These are phyloP conservation scores for Exophiala calicioides DNA, from an alignment of 2,329 filamentous ascomycete species.

Conservation along the genomic window DNA sequence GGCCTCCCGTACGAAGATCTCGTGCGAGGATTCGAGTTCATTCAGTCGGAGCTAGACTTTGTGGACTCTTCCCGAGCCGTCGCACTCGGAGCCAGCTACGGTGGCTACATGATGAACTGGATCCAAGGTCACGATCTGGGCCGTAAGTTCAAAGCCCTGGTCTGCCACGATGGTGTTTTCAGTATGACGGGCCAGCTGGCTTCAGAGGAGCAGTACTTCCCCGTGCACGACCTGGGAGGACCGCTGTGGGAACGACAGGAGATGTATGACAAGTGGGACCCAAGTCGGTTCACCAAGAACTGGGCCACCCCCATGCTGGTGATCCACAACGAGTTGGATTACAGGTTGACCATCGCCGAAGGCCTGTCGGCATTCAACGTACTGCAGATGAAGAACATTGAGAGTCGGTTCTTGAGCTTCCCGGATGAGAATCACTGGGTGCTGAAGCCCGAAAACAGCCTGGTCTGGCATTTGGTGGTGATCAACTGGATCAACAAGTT, in stretches of 20 bases:
- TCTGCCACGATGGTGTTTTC: conserved; percentile 52
- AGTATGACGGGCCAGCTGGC: conserved; percentile 47
- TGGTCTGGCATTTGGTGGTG: conserved; percentile 88
- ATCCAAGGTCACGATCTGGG: conserved; percentile 57
- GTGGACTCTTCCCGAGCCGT: conserved; percentile 57
- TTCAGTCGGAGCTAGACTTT: conserved; percentile 52
- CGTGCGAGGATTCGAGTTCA: conserved; percentile 54
- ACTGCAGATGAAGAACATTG: conserved; percentile 71
- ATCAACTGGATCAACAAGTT: conserved; percentile 71
- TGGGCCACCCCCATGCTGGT: conserved; percentile 88
- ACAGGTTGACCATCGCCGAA: conserved; percentile 81
- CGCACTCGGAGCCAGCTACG: conserved; percentile 56
- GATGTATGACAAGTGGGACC: conserved; percentile 61
- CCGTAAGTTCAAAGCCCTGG: conserved; percentile 58
- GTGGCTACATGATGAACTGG: conserved; percentile 64
- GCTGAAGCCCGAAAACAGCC: conserved; percentile 83
- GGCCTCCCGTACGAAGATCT: conserved; percentile 59
- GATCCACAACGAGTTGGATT: conserved; percentile 89
- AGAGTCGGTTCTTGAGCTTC: conserved; percentile 78
- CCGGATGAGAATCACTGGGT: conserved; percentile 84
- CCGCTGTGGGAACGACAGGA: conserved; percentile 52
- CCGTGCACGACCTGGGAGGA: conserved; percentile 54
- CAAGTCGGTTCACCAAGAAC: conserved; percentile 57
- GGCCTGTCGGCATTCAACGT: conserved; percentile 84
- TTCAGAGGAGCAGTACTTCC: conserved; percentile 58